These are phyloP conservation scores for Fonsecaea nubica DNA, from an alignment of 2,329 filamentous ascomycete species.

Conservation along the genomic window DNA sequence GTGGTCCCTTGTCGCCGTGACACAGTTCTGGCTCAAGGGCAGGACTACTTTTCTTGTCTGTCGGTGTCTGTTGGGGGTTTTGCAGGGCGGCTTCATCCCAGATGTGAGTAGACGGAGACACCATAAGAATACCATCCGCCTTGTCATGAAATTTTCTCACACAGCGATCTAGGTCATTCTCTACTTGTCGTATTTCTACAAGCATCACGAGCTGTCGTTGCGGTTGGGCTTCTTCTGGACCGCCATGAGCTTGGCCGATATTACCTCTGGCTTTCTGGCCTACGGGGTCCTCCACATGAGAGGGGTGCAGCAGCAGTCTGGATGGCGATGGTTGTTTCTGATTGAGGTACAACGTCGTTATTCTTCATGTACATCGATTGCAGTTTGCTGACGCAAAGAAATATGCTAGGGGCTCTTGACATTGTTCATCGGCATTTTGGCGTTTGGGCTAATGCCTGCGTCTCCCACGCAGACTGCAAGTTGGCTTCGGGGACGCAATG, in stretches of 20 bases:
- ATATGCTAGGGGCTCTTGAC: slow-evolving; percentile 41
- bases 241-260: slow-evolving; percentile 48
- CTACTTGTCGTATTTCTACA: slow-evolving; percentile 76
- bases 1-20: slow-evolving; percentile 45
- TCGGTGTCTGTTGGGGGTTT: slow-evolving; percentile 51
- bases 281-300: slow-evolving; percentile 48
- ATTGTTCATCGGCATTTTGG: slow-evolving; percentile 46
- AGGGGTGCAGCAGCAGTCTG: slow-evolving; percentile 42
- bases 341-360: slow-evolving; percentile 41
- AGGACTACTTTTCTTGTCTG: slow-evolving; percentile 49
- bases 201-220: slow-evolving; percentile 46
- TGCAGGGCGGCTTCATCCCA: slow-evolving; percentile 57
- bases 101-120: too few species aligned
- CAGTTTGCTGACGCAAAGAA: neutral
- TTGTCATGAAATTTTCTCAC: slow-evolving; percentile 23
- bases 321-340: slow-evolving; percentile 52
- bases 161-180: slow-evolving; percentile 32
- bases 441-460: slow-evolving; percentile 61
- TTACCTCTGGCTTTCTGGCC: slow-evolving; percentile 51
- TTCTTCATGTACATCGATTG: neutral
- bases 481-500: slow-evolving; percentile 47
- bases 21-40: slow-evolving; percentile 56
- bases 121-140: too few species aligned
- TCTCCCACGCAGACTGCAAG: slow-evolving; percentile 65
- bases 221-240: slow-evolving; percentile 70